Evolutionary conservation across 116 monocot species (phyloP).

Genomic region (Papilionanthe hybrid): DNA sequence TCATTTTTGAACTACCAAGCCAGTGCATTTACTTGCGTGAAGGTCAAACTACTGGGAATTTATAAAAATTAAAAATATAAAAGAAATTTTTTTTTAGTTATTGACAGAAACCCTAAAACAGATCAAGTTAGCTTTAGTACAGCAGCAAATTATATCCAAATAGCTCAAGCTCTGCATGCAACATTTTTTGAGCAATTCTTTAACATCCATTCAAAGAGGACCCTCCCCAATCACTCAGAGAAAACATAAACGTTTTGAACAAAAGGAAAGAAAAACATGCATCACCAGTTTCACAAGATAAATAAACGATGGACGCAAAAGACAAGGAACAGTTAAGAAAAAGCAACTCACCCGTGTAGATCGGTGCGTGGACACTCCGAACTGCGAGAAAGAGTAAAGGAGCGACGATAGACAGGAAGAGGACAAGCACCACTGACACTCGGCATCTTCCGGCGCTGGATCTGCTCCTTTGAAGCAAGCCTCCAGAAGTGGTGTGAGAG

Average conservation of each 20-base stretch:
- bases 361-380: neutral
- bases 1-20: no score
- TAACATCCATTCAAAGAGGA: neutral
- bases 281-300: neutral
- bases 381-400: conserved; percentile 17
- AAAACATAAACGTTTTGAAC: neutral
- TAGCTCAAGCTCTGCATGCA: neutral
- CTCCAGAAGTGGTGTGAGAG: neutral
- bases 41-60: no score
- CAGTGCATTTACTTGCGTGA: no score
- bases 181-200: neutral
- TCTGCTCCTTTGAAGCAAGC: neutral
- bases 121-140: neutral
- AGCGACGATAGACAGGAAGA: conserved; percentile 15
- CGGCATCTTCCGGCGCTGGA: conserved; percentile 6
- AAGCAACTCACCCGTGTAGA: neutral
- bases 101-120: conserved; percentile 6
- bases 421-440: conserved; percentile 8
- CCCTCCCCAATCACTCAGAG: neutral
- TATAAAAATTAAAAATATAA: no score
- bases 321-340: neutral
- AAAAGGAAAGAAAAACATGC: neutral
- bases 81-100: neutral
- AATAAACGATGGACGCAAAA: neutral
- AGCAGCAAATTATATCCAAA: neutral